phyloP scores from a whole-genome alignment of 2,329 filamentous ascomycete genomes.

The Cytospora leucostoma region DNA sequence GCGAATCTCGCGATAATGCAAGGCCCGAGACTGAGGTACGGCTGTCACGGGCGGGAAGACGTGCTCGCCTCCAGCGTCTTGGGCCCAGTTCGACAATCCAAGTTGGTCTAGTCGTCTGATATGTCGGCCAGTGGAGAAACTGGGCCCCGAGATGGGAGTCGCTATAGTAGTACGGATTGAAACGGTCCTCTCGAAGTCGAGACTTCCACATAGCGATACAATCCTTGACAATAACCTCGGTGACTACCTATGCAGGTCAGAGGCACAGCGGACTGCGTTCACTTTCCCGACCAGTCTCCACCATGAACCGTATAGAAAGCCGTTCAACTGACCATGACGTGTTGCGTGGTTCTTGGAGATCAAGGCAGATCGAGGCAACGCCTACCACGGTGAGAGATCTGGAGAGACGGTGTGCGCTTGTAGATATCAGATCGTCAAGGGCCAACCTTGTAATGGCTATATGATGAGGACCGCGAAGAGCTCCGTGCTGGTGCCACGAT shows the following conservation, averaged over 20 bases:
- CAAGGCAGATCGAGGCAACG: not conserved
- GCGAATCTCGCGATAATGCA: conserved; percentile 17
- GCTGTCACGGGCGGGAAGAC: conserved; percentile 20
- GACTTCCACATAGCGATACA: not conserved
- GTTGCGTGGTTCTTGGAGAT: not conserved
- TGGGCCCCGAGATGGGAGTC: conserved; percentile 3
- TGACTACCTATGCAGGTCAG: conserved; percentile 13
- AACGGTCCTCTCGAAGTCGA: conserved; percentile 17
- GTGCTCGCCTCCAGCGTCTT: conserved; percentile 20
- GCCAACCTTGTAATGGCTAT: not conserved
- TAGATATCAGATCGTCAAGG: not conserved
- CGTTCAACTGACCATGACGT: not conserved
- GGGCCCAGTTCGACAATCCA: conserved; percentile 10
- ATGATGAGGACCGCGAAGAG: not conserved
- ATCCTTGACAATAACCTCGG: no score
- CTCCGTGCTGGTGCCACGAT: not conserved
- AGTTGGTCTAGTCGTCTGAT: conserved; percentile 10
- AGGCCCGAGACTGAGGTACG: conserved; percentile 20
- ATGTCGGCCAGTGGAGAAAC: conserved; percentile 15
- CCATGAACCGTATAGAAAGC: conserved; percentile 6
- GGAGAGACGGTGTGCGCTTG: not conserved
- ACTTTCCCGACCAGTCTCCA: no score
- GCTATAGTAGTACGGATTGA: conserved; percentile 22
- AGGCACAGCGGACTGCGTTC: conserved; percentile 20
- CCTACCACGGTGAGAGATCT: not conserved